These are phyloP conservation scores for Uncinocarpus reesii DNA, from an alignment of 2,329 filamentous ascomycete genomes.

Conservation along the genomic window DNA sequence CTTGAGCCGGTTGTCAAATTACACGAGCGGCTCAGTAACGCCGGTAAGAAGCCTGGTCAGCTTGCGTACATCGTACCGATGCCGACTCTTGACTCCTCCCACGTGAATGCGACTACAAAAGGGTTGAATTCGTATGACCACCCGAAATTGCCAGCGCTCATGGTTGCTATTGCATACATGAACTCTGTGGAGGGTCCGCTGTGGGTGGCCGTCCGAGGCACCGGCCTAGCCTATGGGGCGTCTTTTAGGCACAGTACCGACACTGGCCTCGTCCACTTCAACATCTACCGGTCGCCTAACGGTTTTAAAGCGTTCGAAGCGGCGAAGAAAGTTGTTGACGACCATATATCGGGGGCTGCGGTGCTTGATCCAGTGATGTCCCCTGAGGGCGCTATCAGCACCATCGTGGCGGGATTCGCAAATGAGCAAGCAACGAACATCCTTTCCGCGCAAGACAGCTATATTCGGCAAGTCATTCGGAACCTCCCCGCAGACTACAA, in stretches of 20 bases:
- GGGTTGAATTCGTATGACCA: conserved; percentile 68
- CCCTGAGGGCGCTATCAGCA: conserved; percentile 81
- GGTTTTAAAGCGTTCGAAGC: conserved; percentile 75
- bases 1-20: conserved; percentile 63
- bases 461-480: conserved; percentile 68
- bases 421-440: conserved; percentile 82
- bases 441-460: conserved; percentile 71
- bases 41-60: conserved; percentile 64
- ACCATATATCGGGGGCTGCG: conserved; percentile 60
- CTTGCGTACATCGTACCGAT: conserved; percentile 76
- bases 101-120: conserved; percentile 62
- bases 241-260: conserved; percentile 69
- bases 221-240: conserved; percentile 83
- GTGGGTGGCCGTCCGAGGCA: conserved; percentile 86
- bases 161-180: conserved; percentile 83
- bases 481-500: conserved; percentile 68
- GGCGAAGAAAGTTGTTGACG: conserved; percentile 62
- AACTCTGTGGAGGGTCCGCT: conserved; percentile 89
- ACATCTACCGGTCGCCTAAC: conserved; percentile 82
- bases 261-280: conserved; percentile 69
- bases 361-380: conserved; percentile 63
- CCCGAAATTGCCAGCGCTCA: conserved; percentile 66
- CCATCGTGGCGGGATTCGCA: conserved; percentile 75
- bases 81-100: conserved; percentile 85
- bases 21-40: conserved; percentile 59